Conservation (phyloP, 2,329 filamentous ascomycete species). For the Metarhizium robertsii region DNA sequence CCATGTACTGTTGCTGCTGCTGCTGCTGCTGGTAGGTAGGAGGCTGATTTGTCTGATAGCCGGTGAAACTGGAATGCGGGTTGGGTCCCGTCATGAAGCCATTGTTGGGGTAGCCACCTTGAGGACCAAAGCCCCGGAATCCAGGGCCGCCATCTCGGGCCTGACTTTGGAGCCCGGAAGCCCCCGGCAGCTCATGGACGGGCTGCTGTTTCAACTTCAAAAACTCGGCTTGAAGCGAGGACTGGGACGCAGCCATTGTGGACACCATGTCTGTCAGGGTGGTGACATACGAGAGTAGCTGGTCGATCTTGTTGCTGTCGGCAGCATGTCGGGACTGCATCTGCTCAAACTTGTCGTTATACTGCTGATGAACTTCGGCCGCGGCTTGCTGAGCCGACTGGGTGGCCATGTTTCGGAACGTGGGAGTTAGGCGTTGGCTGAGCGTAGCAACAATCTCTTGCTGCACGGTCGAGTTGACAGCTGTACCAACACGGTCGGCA, state of each 20-base stretch:
- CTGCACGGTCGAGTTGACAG: conserved; percentile 60
- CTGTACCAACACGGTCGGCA: conserved; percentile 57
- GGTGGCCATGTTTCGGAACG: conserved; percentile 54
- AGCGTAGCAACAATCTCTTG: conserved; percentile 55
- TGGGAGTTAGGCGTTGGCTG: conserved; percentile 54
- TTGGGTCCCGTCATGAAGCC: conserved; percentile 15
- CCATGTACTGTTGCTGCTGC: conserved; percentile 20
- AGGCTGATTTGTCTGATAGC: conserved; percentile 24
- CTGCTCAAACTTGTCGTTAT: conserved; percentile 39
- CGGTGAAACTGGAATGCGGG: conserved; percentile 21
- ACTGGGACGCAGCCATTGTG: conserved; percentile 59
- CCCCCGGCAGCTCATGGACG: conserved; percentile 32
- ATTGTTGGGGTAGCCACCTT: conserved; percentile 16
- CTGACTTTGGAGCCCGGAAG: conserved; percentile 11
- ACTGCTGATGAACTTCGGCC: conserved; percentile 57
- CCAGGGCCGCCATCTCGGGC: conserved; percentile 1
- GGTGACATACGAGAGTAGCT: conserved; percentile 58
- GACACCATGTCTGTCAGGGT: conserved; percentile 60
- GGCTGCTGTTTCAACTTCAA: conserved; percentile 46
- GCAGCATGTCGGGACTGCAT: conserved; percentile 40
- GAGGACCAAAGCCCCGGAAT: conserved; percentile 1
- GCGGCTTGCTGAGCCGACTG: conserved; percentile 60
- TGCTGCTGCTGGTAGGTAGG: conserved; percentile 11
- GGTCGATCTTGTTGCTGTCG: conserved; percentile 58
- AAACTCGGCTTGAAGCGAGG: conserved; percentile 57